Conservation (phyloP, 257 asterid genomes). For the Linaria vulgaris region DNA sequence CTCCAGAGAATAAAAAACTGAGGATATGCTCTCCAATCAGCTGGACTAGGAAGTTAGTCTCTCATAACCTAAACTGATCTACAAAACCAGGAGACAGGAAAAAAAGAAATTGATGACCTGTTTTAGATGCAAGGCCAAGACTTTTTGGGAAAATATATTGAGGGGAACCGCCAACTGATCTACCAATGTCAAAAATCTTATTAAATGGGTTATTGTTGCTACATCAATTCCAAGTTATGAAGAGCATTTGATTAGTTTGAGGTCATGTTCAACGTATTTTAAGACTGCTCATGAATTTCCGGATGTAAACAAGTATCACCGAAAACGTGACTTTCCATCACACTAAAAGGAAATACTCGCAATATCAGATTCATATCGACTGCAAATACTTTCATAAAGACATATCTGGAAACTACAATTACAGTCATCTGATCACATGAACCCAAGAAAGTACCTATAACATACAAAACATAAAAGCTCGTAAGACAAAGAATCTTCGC, state of each 20-base stretch:
- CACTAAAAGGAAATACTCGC: not conserved
- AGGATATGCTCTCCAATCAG: not conserved
- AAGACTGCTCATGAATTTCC: no score
- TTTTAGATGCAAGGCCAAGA: slow-evolving; percentile 4
- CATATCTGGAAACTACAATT: no score
- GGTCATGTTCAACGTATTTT: not conserved
- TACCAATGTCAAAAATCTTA: not conserved
- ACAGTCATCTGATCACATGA: no score
- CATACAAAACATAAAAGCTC: not conserved
- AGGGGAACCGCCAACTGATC: not conserved
- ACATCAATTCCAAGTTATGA: not conserved
- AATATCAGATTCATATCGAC: no score
- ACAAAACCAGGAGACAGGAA: no score
- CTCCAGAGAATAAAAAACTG: slow-evolving; percentile 1
- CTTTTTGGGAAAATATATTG: not conserved
- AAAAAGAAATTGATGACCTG: not conserved
- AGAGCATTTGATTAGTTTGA: not conserved
- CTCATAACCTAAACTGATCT: not conserved
- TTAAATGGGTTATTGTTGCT: not conserved
- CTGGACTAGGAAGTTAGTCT: not conserved
- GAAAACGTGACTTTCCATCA: not conserved
- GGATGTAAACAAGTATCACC: no score
- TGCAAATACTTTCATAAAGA: no score
- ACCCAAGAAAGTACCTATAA: no score
- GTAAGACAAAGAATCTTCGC: not conserved